These are phyloP conservation scores for Phenoliferia sp. DNA, from an alignment of 1,284 basidiomycete genomes.

Conservation along the genomic window DNA sequence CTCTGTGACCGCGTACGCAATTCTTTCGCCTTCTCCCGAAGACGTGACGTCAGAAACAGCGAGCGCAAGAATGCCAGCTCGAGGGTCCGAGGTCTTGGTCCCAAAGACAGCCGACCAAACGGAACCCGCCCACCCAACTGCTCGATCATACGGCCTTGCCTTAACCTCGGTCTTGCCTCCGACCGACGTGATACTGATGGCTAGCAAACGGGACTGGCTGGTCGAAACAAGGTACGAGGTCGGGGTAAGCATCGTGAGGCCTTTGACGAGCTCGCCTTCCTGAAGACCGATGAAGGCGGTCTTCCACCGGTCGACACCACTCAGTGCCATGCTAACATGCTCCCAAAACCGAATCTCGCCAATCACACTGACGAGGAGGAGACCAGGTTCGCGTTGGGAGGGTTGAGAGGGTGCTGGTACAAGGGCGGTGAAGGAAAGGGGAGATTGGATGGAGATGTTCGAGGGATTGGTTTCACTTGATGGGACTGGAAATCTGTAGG, in stretches of 20 bases:
- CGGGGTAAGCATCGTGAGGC: constrained; percentile 34
- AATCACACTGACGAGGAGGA: constrained; percentile 41
- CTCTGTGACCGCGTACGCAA: constrained; percentile 30
- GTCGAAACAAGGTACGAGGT: constrained; percentile 39
- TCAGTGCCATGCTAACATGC: constrained; percentile 43
- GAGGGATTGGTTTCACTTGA: constrained; percentile 40
- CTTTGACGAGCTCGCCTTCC: constrained; percentile 41
- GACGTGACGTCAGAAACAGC: constrained; percentile 7
- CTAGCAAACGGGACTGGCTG: constrained; percentile 40
- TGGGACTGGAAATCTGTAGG: constrained; percentile 38
- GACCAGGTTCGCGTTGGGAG: constrained; percentile 44
- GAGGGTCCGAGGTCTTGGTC: constrained; percentile 14
- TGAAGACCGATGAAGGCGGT: constrained; percentile 35
- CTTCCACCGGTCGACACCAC: constrained; percentile 35
- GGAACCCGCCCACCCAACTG: constrained; percentile 35
- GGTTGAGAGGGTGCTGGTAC: constrained; percentile 38
- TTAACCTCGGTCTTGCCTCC: constrained; percentile 39
- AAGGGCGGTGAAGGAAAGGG: constrained; percentile 33
- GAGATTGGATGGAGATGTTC: constrained; percentile 38
- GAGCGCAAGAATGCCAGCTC: constrained; percentile 31
- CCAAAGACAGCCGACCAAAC: constrained; percentile 31
- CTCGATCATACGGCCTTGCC: constrained; percentile 38
- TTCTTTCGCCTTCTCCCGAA: constrained; percentile 6
- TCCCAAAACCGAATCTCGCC: constrained; percentile 47
- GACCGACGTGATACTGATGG: constrained; percentile 37